Base-by-base conservation (phyloP, 1,139 yeast species). In the Candida sojae region DNA sequence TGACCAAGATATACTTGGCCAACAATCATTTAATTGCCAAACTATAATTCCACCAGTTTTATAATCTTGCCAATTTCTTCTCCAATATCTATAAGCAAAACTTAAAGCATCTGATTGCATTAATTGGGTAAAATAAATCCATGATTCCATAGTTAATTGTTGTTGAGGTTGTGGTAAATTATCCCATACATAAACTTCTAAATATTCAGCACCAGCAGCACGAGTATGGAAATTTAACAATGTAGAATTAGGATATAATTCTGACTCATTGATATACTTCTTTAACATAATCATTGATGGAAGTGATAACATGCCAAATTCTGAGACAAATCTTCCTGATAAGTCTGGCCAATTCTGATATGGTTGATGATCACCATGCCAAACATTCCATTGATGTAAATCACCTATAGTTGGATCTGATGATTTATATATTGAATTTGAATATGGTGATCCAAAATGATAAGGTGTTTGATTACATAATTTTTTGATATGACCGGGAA, bases 21-120 rank as follows among this genome's bases (percentile, higher is more conserved):
- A 77, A 55, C 82, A 77, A 55, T 77, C 82, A 50, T 77, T 76
- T 25, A 74, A 59, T 57, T 77, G 82, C 82, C 82, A 77, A 6
- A 77, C 80, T 34, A 76, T 57, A 2, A 74, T 71, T 0, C 80
- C 80, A 11, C 77, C 77, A 40, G 58, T 56, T 46, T 66, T 64
- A 12, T 63, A 62, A 2, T 70, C 68, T 37, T 63, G 58, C 82
- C 82, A 77, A 48, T 71, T 61, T 13, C 79, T 55, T 58, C 79
- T 64, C 79, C 81, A 77, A 54, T 67, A 66, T 48, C 75, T 58
- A 52, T 71, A 75, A 3, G 81, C 81, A 53, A 64, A 72, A 4
- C 70, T 67, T n/a, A 77, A 57, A 51, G 82, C 77, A 48, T 77
- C 82, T 21, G 75, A 61, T 58, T 77, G 82, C 75, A 77, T 69